Percentiles rank a stretch among this genome's conserved stretches.
phyloP scores from a whole-genome alignment of 495 filamentous ascomycete species.

The Halenospora varia region DNA sequence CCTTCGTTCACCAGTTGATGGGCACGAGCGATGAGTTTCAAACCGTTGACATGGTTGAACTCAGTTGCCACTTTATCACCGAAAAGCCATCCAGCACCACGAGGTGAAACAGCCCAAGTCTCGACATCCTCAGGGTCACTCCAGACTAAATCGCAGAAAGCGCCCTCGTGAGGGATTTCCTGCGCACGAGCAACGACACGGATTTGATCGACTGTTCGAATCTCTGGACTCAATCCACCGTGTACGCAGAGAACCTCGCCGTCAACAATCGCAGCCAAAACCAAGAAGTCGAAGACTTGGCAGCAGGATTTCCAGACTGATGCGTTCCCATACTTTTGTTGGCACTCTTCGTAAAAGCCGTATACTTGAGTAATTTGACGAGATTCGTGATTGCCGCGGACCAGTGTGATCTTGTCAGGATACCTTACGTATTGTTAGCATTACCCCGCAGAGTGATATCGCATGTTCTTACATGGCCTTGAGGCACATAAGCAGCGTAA shows the following conservation, averaged over 20 bases:
- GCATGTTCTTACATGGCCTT: constrained; percentile 80
- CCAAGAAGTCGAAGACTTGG: constrained; percentile 97
- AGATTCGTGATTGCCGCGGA: constrained; percentile 96
- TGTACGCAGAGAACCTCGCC: constrained; percentile 96
- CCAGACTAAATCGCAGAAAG: constrained; percentile 98
- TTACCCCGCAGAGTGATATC: neutral
- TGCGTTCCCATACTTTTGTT: constrained; percentile 96
- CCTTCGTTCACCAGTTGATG: constrained; percentile 98
- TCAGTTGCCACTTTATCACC: constrained; percentile 97
- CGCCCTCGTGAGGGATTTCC: constrained; percentile 96
- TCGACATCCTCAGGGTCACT: constrained; percentile 97
- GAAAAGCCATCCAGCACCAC: constrained; percentile 96
- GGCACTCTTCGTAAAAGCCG: constrained; percentile 98
- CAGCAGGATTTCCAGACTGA: constrained; percentile 99
- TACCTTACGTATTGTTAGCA: constrained; percentile 55
- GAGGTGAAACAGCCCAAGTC: constrained; percentile 93
- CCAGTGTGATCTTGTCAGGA: constrained; percentile 89
- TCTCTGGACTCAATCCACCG: constrained; percentile 94
- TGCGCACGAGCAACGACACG: constrained; percentile 96
- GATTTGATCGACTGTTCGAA: constrained; percentile 91
- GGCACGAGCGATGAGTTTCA: constrained; percentile 90
- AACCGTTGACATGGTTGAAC: constrained; percentile 96
- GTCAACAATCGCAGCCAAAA: constrained; percentile 93
- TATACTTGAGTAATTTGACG: constrained; percentile 98
- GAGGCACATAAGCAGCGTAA: constrained; percentile 90